Evolutionary conservation across 768 basidiomycete genomes (phyloP).

Genomic region (Russula abietina): DNA sequence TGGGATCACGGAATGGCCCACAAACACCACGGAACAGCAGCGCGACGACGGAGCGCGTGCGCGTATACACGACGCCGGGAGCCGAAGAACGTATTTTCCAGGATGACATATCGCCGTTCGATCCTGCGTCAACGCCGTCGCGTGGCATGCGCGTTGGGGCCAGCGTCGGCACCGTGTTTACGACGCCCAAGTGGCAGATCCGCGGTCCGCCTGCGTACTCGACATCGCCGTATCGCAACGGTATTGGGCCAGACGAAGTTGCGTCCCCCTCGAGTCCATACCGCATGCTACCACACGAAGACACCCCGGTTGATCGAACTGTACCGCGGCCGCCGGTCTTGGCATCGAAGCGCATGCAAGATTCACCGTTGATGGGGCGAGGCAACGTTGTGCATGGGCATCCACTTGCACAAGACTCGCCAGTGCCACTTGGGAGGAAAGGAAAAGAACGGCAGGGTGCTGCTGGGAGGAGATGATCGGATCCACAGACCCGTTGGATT

Average conservation of each 20-base stretch:
- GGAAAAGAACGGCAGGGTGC: constrained; percentile 16
- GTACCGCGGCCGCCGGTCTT: constrained; percentile 4
- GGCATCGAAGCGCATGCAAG: constrained; percentile 11
- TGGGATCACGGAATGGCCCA: constrained; percentile 45
- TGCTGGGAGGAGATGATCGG: constrained; percentile 9
- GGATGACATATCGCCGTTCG: constrained; percentile 57
- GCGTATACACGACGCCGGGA: constrained; percentile 29
- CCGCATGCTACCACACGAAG: constrained; percentile 7
- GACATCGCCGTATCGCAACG: constrained; percentile 7
- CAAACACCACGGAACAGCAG: constrained; percentile 48
- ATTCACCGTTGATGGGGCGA: constrained; percentile 12
- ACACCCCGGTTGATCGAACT: constrained; percentile 18
- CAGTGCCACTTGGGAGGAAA: constrained; percentile 15
- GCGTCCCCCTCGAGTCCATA: constrained; percentile 1
- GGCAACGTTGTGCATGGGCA: background rate
- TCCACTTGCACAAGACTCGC: constrained; percentile 4
- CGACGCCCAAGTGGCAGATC: constrained; percentile 22
- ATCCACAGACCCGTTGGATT: background rate
- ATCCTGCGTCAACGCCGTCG: constrained; percentile 78
- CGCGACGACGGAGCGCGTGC: constrained; percentile 34
- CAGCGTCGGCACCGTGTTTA: constrained; percentile 15
- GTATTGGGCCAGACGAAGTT: background rate
- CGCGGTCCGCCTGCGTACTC: constrained; percentile 1
- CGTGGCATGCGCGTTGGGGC: constrained; percentile 47
- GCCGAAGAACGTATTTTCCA: constrained; percentile 26